Evolutionary conservation across 495 filamentous ascomycete genomes (phyloP).

Genomic region (Penicillium daleae): DNA sequence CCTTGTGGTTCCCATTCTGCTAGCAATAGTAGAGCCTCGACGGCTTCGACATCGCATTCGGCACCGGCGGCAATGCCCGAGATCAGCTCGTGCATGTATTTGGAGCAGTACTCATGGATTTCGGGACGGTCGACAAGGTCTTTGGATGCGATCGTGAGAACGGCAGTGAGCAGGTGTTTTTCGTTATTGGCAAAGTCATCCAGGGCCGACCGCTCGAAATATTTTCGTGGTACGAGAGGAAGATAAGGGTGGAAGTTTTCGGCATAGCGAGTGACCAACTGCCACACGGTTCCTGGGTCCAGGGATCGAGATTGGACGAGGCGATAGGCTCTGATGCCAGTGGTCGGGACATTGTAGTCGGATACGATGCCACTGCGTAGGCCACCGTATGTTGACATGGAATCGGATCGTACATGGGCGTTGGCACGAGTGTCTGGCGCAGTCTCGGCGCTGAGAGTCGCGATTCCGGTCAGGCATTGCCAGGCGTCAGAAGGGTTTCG

Average conservation of each 20-base stretch:
- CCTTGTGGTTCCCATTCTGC: constrained; percentile 69
- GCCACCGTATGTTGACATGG: constrained; percentile 34
- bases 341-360: constrained; percentile 33
- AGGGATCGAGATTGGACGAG: constrained; percentile 55
- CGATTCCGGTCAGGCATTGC: constrained; percentile 50
- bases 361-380: constrained; percentile 35
- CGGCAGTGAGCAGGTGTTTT: constrained; percentile 63
- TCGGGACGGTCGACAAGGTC: constrained; percentile 59
- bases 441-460: constrained; percentile 36
- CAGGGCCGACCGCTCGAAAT: constrained; percentile 53
- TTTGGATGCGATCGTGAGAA: constrained; percentile 65
- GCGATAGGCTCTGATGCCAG: constrained; percentile 51
- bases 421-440: constrained; percentile 22
- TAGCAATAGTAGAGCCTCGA: constrained; percentile 64
- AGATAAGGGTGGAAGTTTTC: constrained; percentile 66
- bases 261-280: constrained; percentile 56
- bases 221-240: constrained; percentile 58
- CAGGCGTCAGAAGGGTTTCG: constrained; percentile 54
- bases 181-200: constrained; percentile 56
- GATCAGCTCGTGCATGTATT: constrained; percentile 65
- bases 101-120: constrained; percentile 62
- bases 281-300: constrained; percentile 50
- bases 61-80: constrained; percentile 62
- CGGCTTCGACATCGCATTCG: constrained; percentile 63
- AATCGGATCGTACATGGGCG: constrained; percentile 29